Evolutionary conservation across 2,329 filamentous ascomycete species (phyloP).

Genomic region (Phymatotrichopsis omnivora): DNA sequence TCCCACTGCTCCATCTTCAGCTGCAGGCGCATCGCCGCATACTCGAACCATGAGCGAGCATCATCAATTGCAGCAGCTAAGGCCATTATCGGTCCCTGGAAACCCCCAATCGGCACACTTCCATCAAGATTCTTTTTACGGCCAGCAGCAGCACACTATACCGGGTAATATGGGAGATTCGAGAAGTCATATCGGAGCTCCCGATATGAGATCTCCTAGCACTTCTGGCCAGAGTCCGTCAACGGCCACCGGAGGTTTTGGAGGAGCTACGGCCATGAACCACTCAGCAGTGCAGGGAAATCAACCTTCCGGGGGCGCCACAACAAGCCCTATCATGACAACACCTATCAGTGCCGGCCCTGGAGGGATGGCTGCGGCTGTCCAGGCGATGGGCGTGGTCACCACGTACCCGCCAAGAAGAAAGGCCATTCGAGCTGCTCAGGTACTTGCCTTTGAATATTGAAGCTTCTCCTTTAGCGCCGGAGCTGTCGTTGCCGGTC

Average conservation of each 20-base stretch:
- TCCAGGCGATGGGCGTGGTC: constrained; percentile 27
- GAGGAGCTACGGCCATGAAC: constrained; percentile 14
- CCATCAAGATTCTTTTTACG: constrained; percentile 10
- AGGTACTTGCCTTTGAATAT: constrained; percentile 39
- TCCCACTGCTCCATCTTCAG: constrained; percentile 13
- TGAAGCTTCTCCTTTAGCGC: neutral
- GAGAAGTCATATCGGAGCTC: constrained; percentile 11
- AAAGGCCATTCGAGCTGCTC: constrained; percentile 55
- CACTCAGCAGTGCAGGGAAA: constrained; percentile 15
- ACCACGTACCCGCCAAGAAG: constrained; percentile 41
- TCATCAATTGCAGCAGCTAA: constrained; percentile 23
- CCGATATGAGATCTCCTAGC: constrained; percentile 19
- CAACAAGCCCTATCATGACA: constrained; percentile 17
- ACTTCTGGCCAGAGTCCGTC: constrained; percentile 21
- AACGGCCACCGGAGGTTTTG: constrained; percentile 20
- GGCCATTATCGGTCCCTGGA: constrained; percentile 15
- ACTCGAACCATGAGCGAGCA: constrained; percentile 20
- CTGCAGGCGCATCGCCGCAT: constrained; percentile 12
- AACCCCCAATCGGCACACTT: constrained; percentile 13
- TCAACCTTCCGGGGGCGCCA: neutral
- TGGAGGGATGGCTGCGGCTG: constrained; percentile 19
- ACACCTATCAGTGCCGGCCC: constrained; percentile 14
- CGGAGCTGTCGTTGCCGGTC: neutral
- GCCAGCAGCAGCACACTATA: neutral
- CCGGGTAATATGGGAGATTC: constrained; percentile 4